Evolutionary conservation across 495 filamentous ascomycete species (phyloP), one percentile per base, ranked within the genome.

Genomic region (Pyrenula aspistea): DNA sequence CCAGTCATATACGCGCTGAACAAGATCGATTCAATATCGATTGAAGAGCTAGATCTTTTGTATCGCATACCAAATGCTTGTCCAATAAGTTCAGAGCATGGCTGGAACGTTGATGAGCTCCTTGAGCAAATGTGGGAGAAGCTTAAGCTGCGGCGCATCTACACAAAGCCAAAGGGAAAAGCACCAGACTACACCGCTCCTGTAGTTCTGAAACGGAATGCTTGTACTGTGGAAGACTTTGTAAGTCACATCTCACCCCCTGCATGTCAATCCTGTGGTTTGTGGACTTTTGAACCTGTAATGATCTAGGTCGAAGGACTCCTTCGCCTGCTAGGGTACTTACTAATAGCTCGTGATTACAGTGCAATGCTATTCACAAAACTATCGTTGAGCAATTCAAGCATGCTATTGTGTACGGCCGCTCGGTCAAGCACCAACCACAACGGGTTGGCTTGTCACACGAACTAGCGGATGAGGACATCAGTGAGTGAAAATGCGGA

Each of bases 91-190:
- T 91, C 92, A 53, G 93, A 97, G 70, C 91, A 96, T 71, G 94
- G 92, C 42, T 98, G 93, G 93, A 98, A 98, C 68, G 76, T 98
- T 25, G 93, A 98, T 67, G 93, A 98, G 74, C 75, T 98, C 59
- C 73, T 98, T 75, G 93, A 97, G 72, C 81, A 84, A 72, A 96
- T 96, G 92, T 98, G 93, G 93, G 89, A 95, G 59, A 95, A 95
- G 75, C 80, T 97, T 63, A 87, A 86, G 64, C 77, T 98, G 56
- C 82, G 88, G 59, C 80, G 93, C 63, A 85, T 98, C 55, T 98
- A 98, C 78, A 98, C 93, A 55, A 98, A 98, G 73, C 93, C 93
- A 60, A 97, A 97, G 75, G 92, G 92, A 57, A 89, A 86, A 73
- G 75, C 88, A 67, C 93, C 93, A 47, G 94, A 98, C 71, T 98